Evolutionary conservation across 2,329 filamentous ascomycete genomes (phyloP).

Genomic region (Trichoderma sp.): DNA sequence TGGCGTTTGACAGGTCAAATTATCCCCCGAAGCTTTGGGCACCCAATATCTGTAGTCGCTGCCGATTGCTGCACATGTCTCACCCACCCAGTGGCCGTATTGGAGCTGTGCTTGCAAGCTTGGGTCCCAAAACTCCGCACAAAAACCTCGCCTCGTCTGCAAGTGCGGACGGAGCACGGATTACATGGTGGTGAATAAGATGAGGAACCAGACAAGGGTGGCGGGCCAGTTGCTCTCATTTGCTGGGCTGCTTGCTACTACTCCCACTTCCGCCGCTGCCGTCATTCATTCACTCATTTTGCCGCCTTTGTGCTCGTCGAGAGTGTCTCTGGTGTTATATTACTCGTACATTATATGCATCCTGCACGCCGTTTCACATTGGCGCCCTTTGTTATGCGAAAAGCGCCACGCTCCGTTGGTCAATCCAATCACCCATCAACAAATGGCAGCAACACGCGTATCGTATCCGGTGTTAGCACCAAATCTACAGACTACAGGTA

Average conservation of each 20-base stretch:
- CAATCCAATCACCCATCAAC: neutral
- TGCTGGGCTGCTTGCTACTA: neutral
- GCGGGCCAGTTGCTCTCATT: neutral
- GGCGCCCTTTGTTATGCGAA: neutral
- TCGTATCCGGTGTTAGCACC: neutral
- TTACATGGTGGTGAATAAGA: neutral
- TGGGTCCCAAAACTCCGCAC: neutral
- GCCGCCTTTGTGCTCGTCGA: neutral
- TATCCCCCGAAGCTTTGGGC: neutral
- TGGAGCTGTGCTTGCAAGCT: neutral
- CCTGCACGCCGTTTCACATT: neutral
- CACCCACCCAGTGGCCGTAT: neutral
- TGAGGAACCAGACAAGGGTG: constrained; percentile 2
- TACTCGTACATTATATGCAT: neutral
- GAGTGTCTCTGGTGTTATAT: neutral
- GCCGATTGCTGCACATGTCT: neutral
- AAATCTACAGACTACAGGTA: too few relatives aligned
- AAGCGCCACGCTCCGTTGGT: neutral
- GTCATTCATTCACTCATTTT: neutral
- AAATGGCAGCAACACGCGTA: neutral
- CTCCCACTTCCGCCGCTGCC: neutral
- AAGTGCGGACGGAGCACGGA: neutral
- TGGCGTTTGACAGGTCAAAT: neutral
- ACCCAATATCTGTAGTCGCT: neutral
- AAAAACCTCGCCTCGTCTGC: neutral